A percentile compares a stretch with the other conserved stretches of the same genome.
These are phyloP conservation scores for Termitomyces sp. DNA, from an alignment of 768 basidiomycete genomes.

Conservation along the genomic window DNA sequence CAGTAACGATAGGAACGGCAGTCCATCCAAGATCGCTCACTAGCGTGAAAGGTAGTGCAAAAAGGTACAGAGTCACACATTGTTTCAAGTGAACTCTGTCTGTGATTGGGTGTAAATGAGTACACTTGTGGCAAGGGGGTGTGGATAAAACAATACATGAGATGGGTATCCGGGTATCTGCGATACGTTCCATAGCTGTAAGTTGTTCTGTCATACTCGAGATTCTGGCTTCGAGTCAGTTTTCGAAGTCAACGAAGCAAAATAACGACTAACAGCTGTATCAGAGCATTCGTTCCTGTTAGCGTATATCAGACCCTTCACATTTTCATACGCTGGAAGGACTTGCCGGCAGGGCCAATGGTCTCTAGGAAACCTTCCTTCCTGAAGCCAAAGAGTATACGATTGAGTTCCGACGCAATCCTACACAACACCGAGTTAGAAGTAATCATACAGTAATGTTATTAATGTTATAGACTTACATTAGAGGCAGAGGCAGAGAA, in stretches of 20 bases:
- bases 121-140: not conserved
- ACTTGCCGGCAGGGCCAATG: constrained; percentile 81
- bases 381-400: constrained; percentile 69
- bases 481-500: constrained; percentile 78
- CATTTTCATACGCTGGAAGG: not conserved
- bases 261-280: constrained; percentile 47
- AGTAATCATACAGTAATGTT: not conserved
- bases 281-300: constrained; percentile 76
- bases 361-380: constrained; percentile 83
- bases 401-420: constrained; percentile 78
- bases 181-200: constrained; percentile 85
- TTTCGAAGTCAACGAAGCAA: not conserved
- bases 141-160: constrained; percentile 45
- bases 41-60: constrained; percentile 85
- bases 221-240: constrained; percentile 41
- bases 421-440: constrained; percentile 30
- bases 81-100: constrained; percentile 93
- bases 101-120: constrained; percentile 25
- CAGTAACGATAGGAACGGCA: constrained; percentile 82
- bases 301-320: not conserved
- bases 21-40: constrained; percentile 81
- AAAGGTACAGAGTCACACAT: constrained; percentile 91
- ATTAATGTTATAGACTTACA: constrained; percentile 43
- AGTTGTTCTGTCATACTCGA: constrained; percentile 85
- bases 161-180: constrained; percentile 81